Conservation (phyloP, 2,329 filamentous ascomycete species). For the Phialocephala sp. region DNA sequence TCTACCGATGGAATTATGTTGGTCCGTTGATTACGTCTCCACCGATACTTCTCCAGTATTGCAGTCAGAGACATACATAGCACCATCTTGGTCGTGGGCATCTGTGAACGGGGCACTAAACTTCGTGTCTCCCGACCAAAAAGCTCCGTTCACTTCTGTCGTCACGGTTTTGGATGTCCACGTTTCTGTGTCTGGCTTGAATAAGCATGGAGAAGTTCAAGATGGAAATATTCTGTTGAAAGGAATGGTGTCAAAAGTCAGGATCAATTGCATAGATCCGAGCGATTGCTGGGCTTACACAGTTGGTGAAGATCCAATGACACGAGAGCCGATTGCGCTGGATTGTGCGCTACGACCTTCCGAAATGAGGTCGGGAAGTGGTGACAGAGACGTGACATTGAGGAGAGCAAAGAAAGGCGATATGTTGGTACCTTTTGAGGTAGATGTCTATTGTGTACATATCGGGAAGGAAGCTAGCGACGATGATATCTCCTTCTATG, state of each 20-base stretch:
- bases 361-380: constrained; percentile 11
- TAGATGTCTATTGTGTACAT: constrained; percentile 14
- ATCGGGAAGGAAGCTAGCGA: constrained; percentile 12
- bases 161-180: constrained; percentile 13
- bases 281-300: constrained; percentile 16
- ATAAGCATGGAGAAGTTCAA: constrained; percentile 17
- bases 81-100: constrained; percentile 19
- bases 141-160: constrained; percentile 14
- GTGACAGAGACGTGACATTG: constrained; percentile 8
- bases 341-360: constrained; percentile 12
- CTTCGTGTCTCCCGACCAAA: constrained; percentile 11
- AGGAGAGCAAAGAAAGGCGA: constrained; percentile 15
- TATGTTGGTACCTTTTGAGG: constrained; percentile 15
- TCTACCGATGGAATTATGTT: constrained; percentile 15
- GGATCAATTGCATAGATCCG: constrained; percentile 15
- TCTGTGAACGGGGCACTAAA: constrained; percentile 10
- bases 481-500: constrained; percentile 8
- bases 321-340: constrained; percentile 14
- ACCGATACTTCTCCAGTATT: constrained; percentile 9
- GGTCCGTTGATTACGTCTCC: constrained; percentile 11
- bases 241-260: constrained; percentile 18
- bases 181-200: constrained; percentile 15
- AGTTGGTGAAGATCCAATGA: constrained; percentile 14
- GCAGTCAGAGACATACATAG: constrained; percentile 13
- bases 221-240: constrained; percentile 12